Conservation (phyloP, 257 asterid genomes). For the Ilex asprella region DNA sequence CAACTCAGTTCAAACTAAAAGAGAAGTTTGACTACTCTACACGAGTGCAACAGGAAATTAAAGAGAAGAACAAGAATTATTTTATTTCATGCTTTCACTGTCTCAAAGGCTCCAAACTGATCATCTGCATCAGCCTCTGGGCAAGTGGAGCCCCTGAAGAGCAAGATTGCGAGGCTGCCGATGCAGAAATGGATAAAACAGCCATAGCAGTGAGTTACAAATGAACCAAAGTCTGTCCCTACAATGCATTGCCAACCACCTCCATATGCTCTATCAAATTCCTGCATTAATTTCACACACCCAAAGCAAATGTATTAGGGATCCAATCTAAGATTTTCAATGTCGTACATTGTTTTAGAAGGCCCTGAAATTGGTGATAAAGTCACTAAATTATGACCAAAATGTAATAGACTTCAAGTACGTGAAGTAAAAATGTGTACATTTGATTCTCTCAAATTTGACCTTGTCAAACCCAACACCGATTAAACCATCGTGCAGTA, state of each 20-base stretch:
- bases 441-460: no score
- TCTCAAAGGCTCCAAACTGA: constrained; percentile 20
- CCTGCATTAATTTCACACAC: constrained; percentile 35
- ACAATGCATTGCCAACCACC: constrained; percentile 89
- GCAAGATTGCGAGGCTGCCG: constrained; percentile 71
- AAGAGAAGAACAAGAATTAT: background rate
- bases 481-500: no score
- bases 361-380: no score
- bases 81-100: constrained; percentile 4
- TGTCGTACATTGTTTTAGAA: no score
- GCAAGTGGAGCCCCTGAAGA: constrained; percentile 54
- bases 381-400: no score
- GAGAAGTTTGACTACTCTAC: no score
- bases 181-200: constrained; percentile 68
- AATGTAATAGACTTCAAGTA: no score
- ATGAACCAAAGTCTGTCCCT: constrained; percentile 87
- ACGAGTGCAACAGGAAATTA: background rate
- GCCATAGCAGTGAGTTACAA: constrained; percentile 80
- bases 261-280: constrained; percentile 58
- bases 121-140: constrained; percentile 11
- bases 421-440: no score
- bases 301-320: background rate
- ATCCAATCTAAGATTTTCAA: background rate
- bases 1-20: no score
- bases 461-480: no score